Base-by-base conservation (phyloP, 768 basidiomycete genomes). In the Kwoniella sp. region DNA sequence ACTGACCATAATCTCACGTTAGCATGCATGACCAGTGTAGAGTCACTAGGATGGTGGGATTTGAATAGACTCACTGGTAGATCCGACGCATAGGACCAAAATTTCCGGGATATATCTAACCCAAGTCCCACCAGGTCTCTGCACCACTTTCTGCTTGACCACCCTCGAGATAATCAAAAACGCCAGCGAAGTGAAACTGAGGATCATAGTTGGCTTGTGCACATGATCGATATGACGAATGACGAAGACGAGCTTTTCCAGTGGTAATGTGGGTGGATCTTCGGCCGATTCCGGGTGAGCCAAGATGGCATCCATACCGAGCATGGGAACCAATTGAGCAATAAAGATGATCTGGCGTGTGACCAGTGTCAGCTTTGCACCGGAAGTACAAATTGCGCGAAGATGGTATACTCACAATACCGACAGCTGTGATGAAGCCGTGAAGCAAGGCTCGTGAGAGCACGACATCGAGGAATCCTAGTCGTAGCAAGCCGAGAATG, bases 391-490 rank as follows among this genome's bases (percentile, higher is more conserved):
- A 24, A 10, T 24, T 7, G 46, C 30, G 29, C 13, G 33, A 12
- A 21, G 3, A 26, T 27, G 26, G 37, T 17, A 19, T 1, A 66
- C 70, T 49, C 46, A 77, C 74, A 2, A 73, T 63, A 51, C 76
- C 80, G 26, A 93, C 85, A 17, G 92, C 91, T 1, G 88, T 87
- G 49, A 95, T 85, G 76, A 95, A 94, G 2, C 93, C 93, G 27
- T 90, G 85, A 58, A 95, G 83, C 15, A 95, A 83, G 2, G 92
- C 91, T 56, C 92, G 87, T 71, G 90, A 92, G 27, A 97, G 84
- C 5, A 95, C 90, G 13, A 95, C 93, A 77, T 97, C 94, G 57
- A 95, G 86, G 80, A 95, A 95, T 1, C 93, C 92, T 10, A 97
- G 83, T 25, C 92, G 85, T 76, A 94, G 88, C 71, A 95, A 85